Evolutionary conservation across 2,329 filamentous ascomycete genomes (phyloP).

Genomic region (Myriosclerotinia scirpicola): DNA sequence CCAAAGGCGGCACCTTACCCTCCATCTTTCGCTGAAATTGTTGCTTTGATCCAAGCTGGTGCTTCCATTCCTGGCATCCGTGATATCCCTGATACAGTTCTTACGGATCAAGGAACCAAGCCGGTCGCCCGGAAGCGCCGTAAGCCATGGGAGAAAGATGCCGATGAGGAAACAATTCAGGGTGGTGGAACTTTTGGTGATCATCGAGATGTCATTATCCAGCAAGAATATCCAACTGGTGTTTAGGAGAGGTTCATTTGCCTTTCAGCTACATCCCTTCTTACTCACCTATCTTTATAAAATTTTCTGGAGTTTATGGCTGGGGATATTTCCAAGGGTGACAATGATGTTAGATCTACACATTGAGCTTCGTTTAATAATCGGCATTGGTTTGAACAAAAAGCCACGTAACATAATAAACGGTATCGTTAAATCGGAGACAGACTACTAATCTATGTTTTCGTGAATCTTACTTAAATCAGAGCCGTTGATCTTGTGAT

Average conservation of each 20-base stretch:
- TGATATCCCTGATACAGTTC: constrained; percentile 78
- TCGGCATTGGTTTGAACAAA: background rate
- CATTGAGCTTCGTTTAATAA: background rate
- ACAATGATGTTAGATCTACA: background rate
- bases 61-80: constrained; percentile 84
- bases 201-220: constrained; percentile 21
- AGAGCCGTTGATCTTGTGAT: background rate
- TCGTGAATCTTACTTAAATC: too few species aligned
- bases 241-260: background rate
- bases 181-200: constrained; percentile 31
- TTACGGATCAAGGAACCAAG: constrained; percentile 63
- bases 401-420: background rate
- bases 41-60: constrained; percentile 79
- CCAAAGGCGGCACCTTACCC: constrained; percentile 68
- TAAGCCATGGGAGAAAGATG: constrained; percentile 78
- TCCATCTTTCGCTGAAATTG: constrained; percentile 79
- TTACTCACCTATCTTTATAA: background rate
- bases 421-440: background rate
- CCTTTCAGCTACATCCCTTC: background rate
- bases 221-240: constrained; percentile 21
- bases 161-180: constrained; percentile 33
- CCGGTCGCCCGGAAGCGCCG: constrained; percentile 44
- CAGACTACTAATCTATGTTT: background rate
- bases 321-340: background rate
- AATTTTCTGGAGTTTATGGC: background rate